Evolutionary conservation across 2,329 filamentous ascomycete genomes (phyloP).

Genomic region (Aspergillus versicolor): DNA sequence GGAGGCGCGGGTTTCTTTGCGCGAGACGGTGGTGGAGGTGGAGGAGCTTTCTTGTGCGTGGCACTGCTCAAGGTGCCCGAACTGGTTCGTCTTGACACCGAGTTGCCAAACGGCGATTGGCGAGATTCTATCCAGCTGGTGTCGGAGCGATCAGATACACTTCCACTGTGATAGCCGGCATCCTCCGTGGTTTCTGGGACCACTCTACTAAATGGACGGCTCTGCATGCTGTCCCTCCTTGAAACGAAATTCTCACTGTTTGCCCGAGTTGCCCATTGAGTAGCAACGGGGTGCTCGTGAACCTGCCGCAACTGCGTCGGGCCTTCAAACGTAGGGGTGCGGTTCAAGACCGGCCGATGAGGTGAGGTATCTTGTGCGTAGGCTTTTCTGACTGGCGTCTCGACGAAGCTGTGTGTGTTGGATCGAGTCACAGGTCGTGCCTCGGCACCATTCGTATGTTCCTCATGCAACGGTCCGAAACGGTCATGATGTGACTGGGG

Average conservation of each 20-base stretch:
- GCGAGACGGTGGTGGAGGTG: constrained; percentile 62
- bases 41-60: constrained; percentile 55
- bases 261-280: constrained; percentile 50
- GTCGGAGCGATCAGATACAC: constrained; percentile 50
- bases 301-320: constrained; percentile 55
- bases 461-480: constrained; percentile 58
- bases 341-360: constrained; percentile 49
- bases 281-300: constrained; percentile 42
- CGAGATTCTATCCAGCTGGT: constrained; percentile 55
- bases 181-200: constrained; percentile 52
- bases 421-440: constrained; percentile 56
- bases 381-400: constrained; percentile 38
- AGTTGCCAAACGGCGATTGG: constrained; percentile 53
- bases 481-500: constrained; percentile 63
- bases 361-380: constrained; percentile 43
- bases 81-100: constrained; percentile 52
- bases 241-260: constrained; percentile 56
- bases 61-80: constrained; percentile 42
- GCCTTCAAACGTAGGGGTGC: constrained; percentile 60
- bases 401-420: constrained; percentile 35
- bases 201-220: constrained; percentile 42
- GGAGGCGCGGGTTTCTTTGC: constrained; percentile 66
- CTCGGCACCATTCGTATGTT: constrained; percentile 49
- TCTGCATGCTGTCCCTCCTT: constrained; percentile 47
- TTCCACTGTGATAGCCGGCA: constrained; percentile 47